These are phyloP conservation scores for Nigrospora oryzae DNA, from an alignment of 2,329 filamentous ascomycete species.

Conservation along the genomic window DNA sequence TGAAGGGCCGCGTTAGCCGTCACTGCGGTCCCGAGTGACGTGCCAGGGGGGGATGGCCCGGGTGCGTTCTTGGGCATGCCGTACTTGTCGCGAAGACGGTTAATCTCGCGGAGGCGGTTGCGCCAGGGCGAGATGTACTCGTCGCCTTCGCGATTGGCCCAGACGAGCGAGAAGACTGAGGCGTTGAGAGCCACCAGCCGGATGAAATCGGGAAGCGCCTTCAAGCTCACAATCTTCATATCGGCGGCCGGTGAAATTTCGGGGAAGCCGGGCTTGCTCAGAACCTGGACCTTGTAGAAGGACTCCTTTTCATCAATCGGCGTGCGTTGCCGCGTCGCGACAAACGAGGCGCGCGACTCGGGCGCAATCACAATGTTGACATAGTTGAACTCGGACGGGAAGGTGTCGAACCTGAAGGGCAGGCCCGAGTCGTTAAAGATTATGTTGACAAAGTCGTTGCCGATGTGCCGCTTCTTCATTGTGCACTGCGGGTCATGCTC, in stretches of 20 bases:
- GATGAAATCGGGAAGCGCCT: slow-evolving; percentile 76
- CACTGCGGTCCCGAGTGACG: slow-evolving; percentile 21
- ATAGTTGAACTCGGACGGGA: slow-evolving; percentile 91
- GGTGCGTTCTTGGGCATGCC: slow-evolving; percentile 17
- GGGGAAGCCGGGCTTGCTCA: slow-evolving; percentile 83
- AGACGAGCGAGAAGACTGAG: slow-evolving; percentile 88
- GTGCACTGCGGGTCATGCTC: slow-evolving; percentile 68
- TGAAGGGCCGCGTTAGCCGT: slow-evolving; percentile 20
- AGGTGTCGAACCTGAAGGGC: slow-evolving; percentile 82
- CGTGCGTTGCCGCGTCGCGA: slow-evolving; percentile 40
- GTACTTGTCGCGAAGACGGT: slow-evolving; percentile 66
- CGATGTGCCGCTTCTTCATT: slow-evolving; percentile 89
- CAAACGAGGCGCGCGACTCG: slow-evolving; percentile 69
- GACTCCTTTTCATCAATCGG: slow-evolving; percentile 29
- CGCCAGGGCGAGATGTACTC: slow-evolving; percentile 89
- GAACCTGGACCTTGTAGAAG: slow-evolving; percentile 85
- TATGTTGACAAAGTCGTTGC: slow-evolving; percentile 97
- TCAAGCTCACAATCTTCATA: slow-evolving; percentile 79
- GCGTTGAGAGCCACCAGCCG: slow-evolving; percentile 86
- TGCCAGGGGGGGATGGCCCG: slow-evolving; percentile 20
- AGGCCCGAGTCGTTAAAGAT: slow-evolving; percentile 95
- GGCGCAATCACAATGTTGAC: slow-evolving; percentile 95
- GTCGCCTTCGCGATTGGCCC: slow-evolving; percentile 66
- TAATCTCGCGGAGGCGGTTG: slow-evolving; percentile 76
- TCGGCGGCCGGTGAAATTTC: slow-evolving; percentile 85